Conservation (phyloP, 805 yeast species). For the Starmerella riodocensis region DNA sequence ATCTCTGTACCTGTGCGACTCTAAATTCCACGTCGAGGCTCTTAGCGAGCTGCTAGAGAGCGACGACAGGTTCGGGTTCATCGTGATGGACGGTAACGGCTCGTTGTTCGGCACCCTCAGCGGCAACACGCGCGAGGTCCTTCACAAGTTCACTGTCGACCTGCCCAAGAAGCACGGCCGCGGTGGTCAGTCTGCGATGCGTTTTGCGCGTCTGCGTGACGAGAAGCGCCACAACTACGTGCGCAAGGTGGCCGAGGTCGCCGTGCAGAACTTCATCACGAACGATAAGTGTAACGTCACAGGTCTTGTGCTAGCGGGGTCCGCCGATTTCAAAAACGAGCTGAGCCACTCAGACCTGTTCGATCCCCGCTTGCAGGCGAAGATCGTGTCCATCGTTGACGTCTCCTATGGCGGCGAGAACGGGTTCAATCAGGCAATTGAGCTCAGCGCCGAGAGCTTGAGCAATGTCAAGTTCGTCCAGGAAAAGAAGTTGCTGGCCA, state of each 20-base stretch:
- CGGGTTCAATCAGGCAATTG: conserved; percentile 98
- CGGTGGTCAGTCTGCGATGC: conserved; percentile 99
- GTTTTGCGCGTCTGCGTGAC: conserved; percentile 97
- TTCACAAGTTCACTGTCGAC: conserved; percentile 93
- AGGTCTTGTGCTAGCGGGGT: conserved; percentile 94
- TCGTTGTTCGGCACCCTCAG: conserved; percentile 87
- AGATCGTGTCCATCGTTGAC: conserved; percentile 86
- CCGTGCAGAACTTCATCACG: conserved; percentile 94
- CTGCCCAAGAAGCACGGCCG: conserved; percentile 99
- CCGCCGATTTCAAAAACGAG: conserved; percentile 97
- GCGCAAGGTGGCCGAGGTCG: conserved; percentile 94
- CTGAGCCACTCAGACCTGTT: conserved; percentile 84
- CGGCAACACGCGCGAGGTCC: conserved; percentile 92
- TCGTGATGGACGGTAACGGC: conserved; percentile 99
- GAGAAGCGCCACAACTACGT: conserved; percentile 98
- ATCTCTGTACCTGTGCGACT: conserved; percentile 90
- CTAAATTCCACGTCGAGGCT: conserved; percentile 96
- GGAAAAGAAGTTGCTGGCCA: conserved; percentile 87
- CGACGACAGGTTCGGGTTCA: conserved; percentile 94
- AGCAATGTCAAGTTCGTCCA: conserved; percentile 96
- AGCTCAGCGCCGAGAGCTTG: conserved; percentile 89
- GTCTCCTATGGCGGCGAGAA: conserved; percentile 98
- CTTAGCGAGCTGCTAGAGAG: conserved; percentile 84
- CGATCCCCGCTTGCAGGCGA: conserved; percentile 75
- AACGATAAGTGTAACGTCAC: conserved; percentile 86